phyloP scores from a whole-genome alignment of 1,139 yeast genomes.

The Magnusiomyces starmeri region DNA sequence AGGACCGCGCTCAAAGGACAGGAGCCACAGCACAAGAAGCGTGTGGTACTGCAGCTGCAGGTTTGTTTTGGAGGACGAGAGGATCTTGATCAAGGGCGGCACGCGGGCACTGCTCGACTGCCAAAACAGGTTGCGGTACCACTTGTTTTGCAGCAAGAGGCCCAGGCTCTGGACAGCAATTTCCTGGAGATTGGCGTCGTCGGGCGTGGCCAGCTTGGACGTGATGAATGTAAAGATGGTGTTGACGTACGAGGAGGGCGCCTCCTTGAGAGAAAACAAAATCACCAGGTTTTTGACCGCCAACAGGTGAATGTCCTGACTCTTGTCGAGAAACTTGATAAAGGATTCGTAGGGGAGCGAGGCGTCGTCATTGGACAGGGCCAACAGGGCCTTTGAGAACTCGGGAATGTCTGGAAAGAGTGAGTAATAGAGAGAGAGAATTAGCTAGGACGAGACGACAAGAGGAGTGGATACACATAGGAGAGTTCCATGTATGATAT shows the following conservation, averaged over 20 bases:
- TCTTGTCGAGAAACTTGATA: slow-evolving; percentile 41
- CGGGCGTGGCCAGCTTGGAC: slow-evolving; percentile 41
- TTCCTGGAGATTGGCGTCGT: slow-evolving; percentile 49
- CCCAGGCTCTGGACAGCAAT: slow-evolving; percentile 63
- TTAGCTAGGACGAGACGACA: background rate
- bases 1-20: slow-evolving; percentile 60
- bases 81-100: slow-evolving; percentile 46
- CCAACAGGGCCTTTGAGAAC: slow-evolving; percentile 42
- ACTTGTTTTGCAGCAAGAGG: slow-evolving; percentile 51
- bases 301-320: slow-evolving; percentile 34
- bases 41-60: slow-evolving; percentile 81
- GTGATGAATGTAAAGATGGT: slow-evolving; percentile 41
- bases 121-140: slow-evolving; percentile 56
- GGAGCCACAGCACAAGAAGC: slow-evolving; percentile 73
- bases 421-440: slow-evolving; percentile 23
- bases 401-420: slow-evolving; percentile 40
- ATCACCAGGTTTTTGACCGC: slow-evolving; percentile 32
- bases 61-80: slow-evolving; percentile 45
- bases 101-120: slow-evolving; percentile 41
- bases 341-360: slow-evolving; percentile 50
- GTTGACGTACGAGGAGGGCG: slow-evolving; percentile 31
- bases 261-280: slow-evolving; percentile 22
- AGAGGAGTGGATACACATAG: too few species aligned
- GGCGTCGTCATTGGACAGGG: slow-evolving; percentile 40
- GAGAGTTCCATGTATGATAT: too few species aligned